phyloP scores from a whole-genome alignment of 108 stramenopile species.

The Hondaea fermentalgiana region DNA sequence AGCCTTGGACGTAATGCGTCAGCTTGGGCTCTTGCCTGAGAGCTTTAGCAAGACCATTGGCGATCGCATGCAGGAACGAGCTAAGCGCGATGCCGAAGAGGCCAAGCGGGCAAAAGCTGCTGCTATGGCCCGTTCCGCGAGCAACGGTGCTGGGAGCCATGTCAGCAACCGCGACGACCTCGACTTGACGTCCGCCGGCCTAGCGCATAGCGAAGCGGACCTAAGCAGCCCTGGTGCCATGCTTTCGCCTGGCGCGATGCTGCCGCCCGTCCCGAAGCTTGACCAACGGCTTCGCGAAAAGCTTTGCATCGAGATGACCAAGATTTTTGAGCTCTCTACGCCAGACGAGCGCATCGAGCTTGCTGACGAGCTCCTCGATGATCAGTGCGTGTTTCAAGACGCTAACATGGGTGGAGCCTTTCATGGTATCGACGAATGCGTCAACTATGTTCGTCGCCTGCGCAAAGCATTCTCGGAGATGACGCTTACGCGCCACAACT shows the following conservation, averaged over 20 bases:
- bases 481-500: constrained; percentile 1
- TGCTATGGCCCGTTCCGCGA: background rate
- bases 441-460: background rate
- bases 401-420: constrained; percentile 4
- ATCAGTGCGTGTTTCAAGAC: background rate
- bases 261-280: background rate
- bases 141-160: background rate
- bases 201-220: background rate
- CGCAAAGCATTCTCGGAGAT: background rate
- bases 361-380: background rate
- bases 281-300: background rate
- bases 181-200: background rate
- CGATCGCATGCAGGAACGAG: background rate
- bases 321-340: background rate
- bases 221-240: background rate
- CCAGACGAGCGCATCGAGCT: constrained; percentile 5
- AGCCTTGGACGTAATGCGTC: constrained; percentile 2
- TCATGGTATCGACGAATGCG: background rate
- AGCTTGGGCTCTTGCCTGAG: background rate
- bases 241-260: background rate
- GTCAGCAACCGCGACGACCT: background rate
- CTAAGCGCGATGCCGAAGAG: background rate
- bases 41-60: background rate
- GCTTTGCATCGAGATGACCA: background rate
- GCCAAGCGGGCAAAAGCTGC: background rate